These are phyloP conservation scores for Eucalyptus albens DNA, from an alignment of 345 rosid genomes.

Conservation along the genomic window DNA sequence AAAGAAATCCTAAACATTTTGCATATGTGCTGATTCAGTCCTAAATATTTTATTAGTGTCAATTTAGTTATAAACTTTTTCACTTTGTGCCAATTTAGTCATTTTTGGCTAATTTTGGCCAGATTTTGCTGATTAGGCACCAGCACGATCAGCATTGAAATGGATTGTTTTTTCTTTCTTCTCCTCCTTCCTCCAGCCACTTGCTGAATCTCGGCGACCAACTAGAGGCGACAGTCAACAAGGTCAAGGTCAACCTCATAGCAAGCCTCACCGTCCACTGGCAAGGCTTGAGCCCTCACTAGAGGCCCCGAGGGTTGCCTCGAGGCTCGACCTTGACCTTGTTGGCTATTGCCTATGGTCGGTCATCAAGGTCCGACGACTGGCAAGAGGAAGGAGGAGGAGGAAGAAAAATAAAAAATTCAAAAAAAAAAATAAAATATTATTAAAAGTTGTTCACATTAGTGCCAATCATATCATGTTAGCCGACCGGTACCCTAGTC, in stretches of 20 bases:
- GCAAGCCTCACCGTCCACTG: rapidly evolving
- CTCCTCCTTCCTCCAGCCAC: rapidly evolving
- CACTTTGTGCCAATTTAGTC: no score
- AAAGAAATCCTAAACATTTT: no score
- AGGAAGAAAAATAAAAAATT: no score
- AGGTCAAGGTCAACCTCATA: no score
- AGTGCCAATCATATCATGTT: rapidly evolving
- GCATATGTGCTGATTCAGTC: rapidly evolving
- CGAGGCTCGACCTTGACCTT: no score
- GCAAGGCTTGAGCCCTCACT: no score
- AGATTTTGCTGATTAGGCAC: rapidly evolving
- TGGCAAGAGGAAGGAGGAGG: rapidly evolving
- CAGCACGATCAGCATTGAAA: rapidly evolving
- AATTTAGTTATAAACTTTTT: no score
- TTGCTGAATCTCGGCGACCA: rapidly evolving
- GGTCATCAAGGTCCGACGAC: rapidly evolving
- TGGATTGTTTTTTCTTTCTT: rapidly evolving
- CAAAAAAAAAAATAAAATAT: no score
- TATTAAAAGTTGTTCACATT: rapidly evolving
- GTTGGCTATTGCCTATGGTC: no score
- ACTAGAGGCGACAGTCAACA: rapidly evolving
- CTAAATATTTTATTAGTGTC: rapidly evolving
- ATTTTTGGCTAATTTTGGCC: rapidly evolving
- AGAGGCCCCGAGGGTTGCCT: no score
- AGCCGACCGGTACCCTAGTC: rapidly evolving